These are phyloP conservation scores for Kurtzmaniella quercitrusa DNA, from an alignment of 1,139 yeast genomes.

Conservation along the genomic window DNA sequence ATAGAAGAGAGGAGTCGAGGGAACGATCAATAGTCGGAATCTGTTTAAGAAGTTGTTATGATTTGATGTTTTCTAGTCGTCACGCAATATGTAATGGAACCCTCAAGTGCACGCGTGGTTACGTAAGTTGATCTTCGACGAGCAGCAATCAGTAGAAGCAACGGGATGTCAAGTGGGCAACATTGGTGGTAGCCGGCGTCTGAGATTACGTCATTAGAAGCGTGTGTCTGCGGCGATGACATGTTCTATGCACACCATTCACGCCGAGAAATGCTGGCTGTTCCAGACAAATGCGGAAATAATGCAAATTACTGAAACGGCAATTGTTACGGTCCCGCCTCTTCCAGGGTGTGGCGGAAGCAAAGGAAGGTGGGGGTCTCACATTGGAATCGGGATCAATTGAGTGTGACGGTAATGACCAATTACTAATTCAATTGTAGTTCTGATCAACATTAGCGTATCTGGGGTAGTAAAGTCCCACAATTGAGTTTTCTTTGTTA, in stretches of 20 bases:
- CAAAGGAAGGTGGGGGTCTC: no score
- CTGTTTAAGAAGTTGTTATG: no score
- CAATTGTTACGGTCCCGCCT: neutral
- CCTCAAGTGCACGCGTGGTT: neutral
- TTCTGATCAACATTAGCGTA: no score
- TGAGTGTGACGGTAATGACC: no score
- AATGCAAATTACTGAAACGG: neutral
- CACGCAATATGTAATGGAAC: no score
- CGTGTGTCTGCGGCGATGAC: neutral
- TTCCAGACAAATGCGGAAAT: neutral
- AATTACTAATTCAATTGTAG: no score
- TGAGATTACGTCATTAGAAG: conserved; percentile 2
- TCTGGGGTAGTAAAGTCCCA: no score
- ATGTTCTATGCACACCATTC: neutral
- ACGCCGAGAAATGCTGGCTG: neutral
- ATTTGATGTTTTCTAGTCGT: no score
- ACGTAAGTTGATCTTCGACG: neutral
- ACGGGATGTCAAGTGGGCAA: neutral
- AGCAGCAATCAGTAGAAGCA: neutral
- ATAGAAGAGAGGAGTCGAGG: neutral
- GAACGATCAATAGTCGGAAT: neutral
- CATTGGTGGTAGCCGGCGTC: neutral
- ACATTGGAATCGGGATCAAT: no score
- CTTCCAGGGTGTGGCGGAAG: neutral
- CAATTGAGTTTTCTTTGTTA: no score